Conservation (phyloP, 768 basidiomycete species). For the Podaxis sp. region DNA sequence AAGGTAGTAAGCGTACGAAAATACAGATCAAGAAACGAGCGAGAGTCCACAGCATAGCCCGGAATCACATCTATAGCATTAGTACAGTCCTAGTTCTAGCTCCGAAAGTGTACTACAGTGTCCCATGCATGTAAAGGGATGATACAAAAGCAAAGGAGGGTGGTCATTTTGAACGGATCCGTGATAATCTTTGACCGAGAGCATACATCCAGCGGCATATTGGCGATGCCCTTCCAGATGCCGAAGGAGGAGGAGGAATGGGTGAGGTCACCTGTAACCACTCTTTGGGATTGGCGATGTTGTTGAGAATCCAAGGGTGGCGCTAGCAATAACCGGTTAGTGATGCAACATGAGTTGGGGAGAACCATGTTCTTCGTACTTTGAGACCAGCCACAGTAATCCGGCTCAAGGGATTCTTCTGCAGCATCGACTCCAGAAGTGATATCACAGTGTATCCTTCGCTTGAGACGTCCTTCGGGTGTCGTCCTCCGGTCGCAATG, state of each 20-base stretch:
- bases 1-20: neutral
- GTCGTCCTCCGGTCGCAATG: slow-evolving; percentile 34
- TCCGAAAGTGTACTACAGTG: neutral
- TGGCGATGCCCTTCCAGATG: neutral
- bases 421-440: slow-evolving; percentile 39
- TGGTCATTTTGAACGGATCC: slow-evolving; percentile 2
- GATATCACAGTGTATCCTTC: slow-evolving; percentile 33
- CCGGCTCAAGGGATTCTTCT: slow-evolving; percentile 37
- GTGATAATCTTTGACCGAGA: slow-evolving; percentile 27
- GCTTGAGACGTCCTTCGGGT: slow-evolving; percentile 26
- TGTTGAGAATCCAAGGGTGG: slow-evolving; percentile 38
- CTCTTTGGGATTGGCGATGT: slow-evolving; percentile 32
- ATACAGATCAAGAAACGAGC: neutral
- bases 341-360: neutral
- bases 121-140: slow-evolving; percentile 1
- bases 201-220: slow-evolving; percentile 28
- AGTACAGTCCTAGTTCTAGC: neutral
- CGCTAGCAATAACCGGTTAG: slow-evolving; percentile 23
- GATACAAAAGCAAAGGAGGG: neutral
- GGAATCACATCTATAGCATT: slow-evolving; percentile 3
- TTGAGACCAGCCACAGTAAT: slow-evolving; percentile 34
- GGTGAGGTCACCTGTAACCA: slow-evolving; percentile 38
- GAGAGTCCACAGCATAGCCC: neutral
- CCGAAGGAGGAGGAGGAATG: slow-evolving; percentile 1
- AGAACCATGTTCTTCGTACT: slow-evolving; percentile 19